These are phyloP conservation scores for Candida oleophila DNA, from an alignment of 805 yeast genomes.

Conservation along the genomic window DNA sequence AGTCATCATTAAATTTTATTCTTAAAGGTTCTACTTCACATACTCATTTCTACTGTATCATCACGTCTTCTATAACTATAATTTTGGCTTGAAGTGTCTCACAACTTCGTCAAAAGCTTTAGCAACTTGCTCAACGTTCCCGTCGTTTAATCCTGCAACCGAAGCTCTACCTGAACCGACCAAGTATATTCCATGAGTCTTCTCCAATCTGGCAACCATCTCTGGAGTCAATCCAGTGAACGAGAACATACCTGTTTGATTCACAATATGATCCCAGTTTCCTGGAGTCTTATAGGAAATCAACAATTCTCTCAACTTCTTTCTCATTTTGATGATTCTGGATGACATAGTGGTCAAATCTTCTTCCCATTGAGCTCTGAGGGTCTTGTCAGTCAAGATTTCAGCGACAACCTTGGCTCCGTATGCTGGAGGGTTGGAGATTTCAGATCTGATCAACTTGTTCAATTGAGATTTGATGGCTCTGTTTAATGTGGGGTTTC, in stretches of 20 bases:
- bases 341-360: constrained; percentile 87
- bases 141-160: constrained; percentile 86
- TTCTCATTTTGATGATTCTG: constrained; percentile 80
- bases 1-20: neutral
- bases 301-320: constrained; percentile 58
- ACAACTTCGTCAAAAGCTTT: constrained; percentile 79
- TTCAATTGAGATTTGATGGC: constrained; percentile 77
- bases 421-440: constrained; percentile 92
- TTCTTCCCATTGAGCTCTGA: constrained; percentile 75
- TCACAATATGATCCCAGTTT: constrained; percentile 35
- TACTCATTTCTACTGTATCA: too few relatives aligned
- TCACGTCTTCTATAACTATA: constrained; percentile 10
- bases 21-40: too few relatives aligned
- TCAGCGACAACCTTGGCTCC: constrained; percentile 89
- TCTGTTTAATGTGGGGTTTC: constrained; percentile 30
- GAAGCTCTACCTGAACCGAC: constrained; percentile 86
- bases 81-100: constrained; percentile 27
- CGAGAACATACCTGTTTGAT: constrained; percentile 56
- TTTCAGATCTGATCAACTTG: constrained; percentile 74
- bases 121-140: constrained; percentile 78
- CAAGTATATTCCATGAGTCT: constrained; percentile 78
- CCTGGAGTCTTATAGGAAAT: constrained; percentile 75
- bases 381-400: constrained; percentile 64
- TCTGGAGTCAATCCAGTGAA: constrained; percentile 81
- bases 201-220: constrained; percentile 75